Conservation (phyloP, 1,284 basidiomycete genomes). For the Chiua sp. region DNA sequence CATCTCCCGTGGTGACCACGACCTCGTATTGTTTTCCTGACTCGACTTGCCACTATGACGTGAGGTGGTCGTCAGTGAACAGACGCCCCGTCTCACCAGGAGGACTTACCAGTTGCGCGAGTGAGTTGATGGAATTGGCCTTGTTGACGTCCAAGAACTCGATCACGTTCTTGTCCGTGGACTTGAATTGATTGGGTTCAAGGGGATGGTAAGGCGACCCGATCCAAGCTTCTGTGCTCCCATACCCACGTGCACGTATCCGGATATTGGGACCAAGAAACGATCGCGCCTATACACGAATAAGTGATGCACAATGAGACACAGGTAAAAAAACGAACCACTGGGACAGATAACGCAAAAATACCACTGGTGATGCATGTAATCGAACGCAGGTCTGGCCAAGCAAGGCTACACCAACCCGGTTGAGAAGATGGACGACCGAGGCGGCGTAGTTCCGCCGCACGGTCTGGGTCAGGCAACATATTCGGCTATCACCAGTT, state of each 20-base stretch:
- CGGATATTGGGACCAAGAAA: slow-evolving; percentile 15
- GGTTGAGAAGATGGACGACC: slow-evolving; percentile 21
- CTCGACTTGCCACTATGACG: slow-evolving; percentile 27
- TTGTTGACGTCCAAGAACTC: slow-evolving; percentile 24
- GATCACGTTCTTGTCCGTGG: slow-evolving; percentile 3
- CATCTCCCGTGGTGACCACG: slow-evolving; percentile 23
- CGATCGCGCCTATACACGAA: slow-evolving; percentile 8
- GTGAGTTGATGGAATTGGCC: slow-evolving; percentile 1
- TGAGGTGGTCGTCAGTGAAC: slow-evolving; percentile 1
- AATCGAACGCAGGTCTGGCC: slow-evolving; percentile 17
- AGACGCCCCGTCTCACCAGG: neutral
- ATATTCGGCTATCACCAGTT: slow-evolving; percentile 12
- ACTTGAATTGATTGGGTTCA: slow-evolving; percentile 16
- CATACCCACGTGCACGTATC: slow-evolving; percentile 4
- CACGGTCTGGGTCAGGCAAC: slow-evolving; percentile 21
- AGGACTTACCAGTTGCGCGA: slow-evolving; percentile 16
- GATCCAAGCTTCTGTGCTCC: slow-evolving; percentile 10
- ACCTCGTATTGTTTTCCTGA: slow-evolving; percentile 23
- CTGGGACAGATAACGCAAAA: neutral
- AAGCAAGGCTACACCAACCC: slow-evolving; percentile 22
- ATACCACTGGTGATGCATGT: neutral
- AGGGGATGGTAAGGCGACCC: slow-evolving; percentile 12
- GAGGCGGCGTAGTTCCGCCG: slow-evolving; percentile 20
- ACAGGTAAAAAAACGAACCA: no score
- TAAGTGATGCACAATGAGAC: no score